Evolutionary conservation across 345 rosid species (phyloP).

Genomic region (Gossypium rotundifolium): DNA sequence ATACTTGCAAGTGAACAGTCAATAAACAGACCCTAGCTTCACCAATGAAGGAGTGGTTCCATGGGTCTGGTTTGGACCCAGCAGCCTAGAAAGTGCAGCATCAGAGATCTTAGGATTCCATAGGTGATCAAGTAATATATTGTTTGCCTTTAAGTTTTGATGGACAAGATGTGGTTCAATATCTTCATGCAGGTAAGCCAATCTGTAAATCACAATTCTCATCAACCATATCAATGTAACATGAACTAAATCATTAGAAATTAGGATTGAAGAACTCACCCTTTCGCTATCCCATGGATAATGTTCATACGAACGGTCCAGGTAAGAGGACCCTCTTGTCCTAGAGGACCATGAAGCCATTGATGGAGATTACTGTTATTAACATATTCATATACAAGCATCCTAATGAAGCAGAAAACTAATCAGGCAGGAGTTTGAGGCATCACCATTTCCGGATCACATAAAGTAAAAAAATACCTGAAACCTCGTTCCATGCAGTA

Average conservation of each 20-base stretch:
- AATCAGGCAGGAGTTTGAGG: neutral
- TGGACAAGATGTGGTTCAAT: slow-evolving; percentile 56
- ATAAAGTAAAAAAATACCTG: slow-evolving; percentile 33
- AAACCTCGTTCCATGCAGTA: slow-evolving; percentile 50
- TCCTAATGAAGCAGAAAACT: slow-evolving; percentile 32
- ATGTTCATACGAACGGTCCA: slow-evolving; percentile 57
- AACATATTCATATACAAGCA: slow-evolving; percentile 56
- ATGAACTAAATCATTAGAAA: neutral
- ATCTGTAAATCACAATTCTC: slow-evolving; percentile 25
- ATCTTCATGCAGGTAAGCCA: slow-evolving; percentile 74
- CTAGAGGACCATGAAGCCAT: slow-evolving; percentile 64
- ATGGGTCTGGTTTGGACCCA: slow-evolving; percentile 14
- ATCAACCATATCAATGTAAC: neutral
- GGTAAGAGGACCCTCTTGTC: slow-evolving; percentile 37
- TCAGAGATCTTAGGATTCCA: slow-evolving; percentile 75
- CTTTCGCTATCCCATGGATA: slow-evolving; percentile 73
- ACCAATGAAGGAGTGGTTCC: slow-evolving; percentile 13
- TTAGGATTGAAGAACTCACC: slow-evolving; percentile 28
- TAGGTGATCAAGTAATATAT: slow-evolving; percentile 62
- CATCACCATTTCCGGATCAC: neutral
- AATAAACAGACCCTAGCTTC: slow-evolving; percentile 27
- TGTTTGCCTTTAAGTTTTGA: slow-evolving; percentile 50
- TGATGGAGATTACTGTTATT: slow-evolving; percentile 69
- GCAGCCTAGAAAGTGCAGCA: slow-evolving; percentile 36
- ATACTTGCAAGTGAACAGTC: neutral